Evolutionary conservation across 257 asterid genomes (phyloP).

Genomic region (Phtheirospermum japonicum): DNA sequence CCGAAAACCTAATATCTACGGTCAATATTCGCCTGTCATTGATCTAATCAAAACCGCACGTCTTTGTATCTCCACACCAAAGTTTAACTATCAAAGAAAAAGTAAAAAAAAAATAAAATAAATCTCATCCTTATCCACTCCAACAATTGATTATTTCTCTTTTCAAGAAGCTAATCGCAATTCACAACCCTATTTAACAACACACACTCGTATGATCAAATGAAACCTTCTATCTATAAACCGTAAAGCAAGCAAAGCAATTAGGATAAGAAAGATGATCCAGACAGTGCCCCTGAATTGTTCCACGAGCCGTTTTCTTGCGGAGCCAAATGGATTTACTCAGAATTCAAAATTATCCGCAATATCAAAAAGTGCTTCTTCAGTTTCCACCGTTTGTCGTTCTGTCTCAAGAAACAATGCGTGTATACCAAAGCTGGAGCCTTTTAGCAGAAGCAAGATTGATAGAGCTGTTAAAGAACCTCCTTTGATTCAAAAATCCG

Average conservation of each 20-base stretch:
- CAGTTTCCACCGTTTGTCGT: conserved; percentile 41
- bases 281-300: conserved; percentile 37
- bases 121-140: conserved; percentile 64
- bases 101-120: too few species aligned
- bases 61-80: not conserved
- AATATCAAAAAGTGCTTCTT: conserved; percentile 17
- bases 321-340: conserved; percentile 29
- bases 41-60: conserved; percentile 5
- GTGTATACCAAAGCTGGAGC: conserved; percentile 75
- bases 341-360: conserved; percentile 29
- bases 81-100: not conserved
- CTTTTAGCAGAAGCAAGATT: conserved; percentile 77
- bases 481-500: conserved; percentile 78
- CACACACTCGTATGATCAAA: not conserved
- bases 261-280: conserved; percentile 33
- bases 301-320: conserved; percentile 31
- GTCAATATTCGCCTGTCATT: conserved; percentile 26
- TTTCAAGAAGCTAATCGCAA: not conserved
- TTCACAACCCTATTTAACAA: conserved; percentile 1
- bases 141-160: not conserved
- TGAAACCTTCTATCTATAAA: too few species aligned
- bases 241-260: too few species aligned
- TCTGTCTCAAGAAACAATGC: conserved; percentile 49
- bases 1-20: conserved; percentile 20
- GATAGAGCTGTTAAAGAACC: conserved; percentile 73